These are phyloP conservation scores for Raphanus hybrid DNA, from an alignment of 441 rosid genomes.

Conservation along the genomic window DNA sequence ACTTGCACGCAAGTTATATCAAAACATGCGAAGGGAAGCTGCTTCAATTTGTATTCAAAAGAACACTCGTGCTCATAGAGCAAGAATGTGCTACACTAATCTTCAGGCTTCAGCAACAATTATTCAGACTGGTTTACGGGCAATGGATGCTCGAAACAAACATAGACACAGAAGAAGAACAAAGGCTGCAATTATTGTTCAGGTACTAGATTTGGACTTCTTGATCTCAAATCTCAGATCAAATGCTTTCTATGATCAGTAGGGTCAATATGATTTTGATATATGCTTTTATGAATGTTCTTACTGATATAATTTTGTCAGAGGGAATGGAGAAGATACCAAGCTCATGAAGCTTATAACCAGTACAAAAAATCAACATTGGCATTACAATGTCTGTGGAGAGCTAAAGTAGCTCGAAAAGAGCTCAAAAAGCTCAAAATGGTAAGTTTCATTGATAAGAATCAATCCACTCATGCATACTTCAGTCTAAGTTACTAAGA, in stretches of 20 bases:
- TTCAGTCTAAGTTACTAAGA: slow-evolving; percentile 17
- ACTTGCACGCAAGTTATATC: slow-evolving; percentile 66
- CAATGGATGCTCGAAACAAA: slow-evolving; percentile 62
- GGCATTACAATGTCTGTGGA: slow-evolving; percentile 67
- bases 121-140: slow-evolving; percentile 64
- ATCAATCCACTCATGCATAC: slow-evolving; percentile 10
- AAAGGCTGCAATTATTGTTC: slow-evolving; percentile 61
- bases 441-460: slow-evolving; percentile 45
- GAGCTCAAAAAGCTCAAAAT: slow-evolving; percentile 70
- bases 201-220: slow-evolving; percentile 48
- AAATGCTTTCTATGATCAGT: no score
- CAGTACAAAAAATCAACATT: slow-evolving; percentile 57
- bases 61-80: slow-evolving; percentile 49
- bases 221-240: neutral
- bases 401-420: slow-evolving; percentile 63
- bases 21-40: slow-evolving; percentile 60
- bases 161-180: slow-evolving; percentile 61
- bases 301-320: slow-evolving; percentile 40
- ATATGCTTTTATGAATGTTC: no score
- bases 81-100: slow-evolving; percentile 49
- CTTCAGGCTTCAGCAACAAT: slow-evolving; percentile 47
- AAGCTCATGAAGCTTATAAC: slow-evolving; percentile 53
- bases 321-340: slow-evolving; percentile 63
- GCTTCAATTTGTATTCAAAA: slow-evolving; percentile 63
- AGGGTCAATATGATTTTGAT: neutral